Evolutionary conservation across 345 rosid genomes (phyloP).

Genomic region (Adansonia digitata): DNA sequence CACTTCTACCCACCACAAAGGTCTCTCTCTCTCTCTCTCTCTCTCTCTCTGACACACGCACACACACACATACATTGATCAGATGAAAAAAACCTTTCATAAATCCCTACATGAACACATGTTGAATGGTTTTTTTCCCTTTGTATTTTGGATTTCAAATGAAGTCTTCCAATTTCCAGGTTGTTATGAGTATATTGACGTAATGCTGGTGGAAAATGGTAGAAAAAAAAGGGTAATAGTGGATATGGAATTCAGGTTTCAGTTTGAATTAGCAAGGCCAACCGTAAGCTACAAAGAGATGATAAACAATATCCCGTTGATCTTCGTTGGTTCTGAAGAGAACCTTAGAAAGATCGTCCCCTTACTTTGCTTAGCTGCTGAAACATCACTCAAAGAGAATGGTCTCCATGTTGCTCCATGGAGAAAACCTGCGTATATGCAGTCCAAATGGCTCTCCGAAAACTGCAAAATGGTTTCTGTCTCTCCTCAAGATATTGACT

Average conservation of each 20-base stretch:
- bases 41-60: too few relatives aligned
- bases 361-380: slow-evolving; percentile 32
- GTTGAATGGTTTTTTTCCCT: neutral
- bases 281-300: slow-evolving; percentile 29
- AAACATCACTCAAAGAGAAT: slow-evolving; percentile 29
- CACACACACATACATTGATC: neutral
- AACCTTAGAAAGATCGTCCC: slow-evolving; percentile 25
- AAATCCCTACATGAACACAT: neutral
- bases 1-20: slow-evolving; percentile 12
- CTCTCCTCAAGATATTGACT: neutral
- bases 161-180: slow-evolving; percentile 23
- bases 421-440: slow-evolving; percentile 39
- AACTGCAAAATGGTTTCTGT: slow-evolving; percentile 25
- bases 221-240: slow-evolving; percentile 29
- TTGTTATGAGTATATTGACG: slow-evolving; percentile 33
- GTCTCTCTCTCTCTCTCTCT: neutral
- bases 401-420: slow-evolving; percentile 39
- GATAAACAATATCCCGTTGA: slow-evolving; percentile 23
- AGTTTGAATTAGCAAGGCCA: slow-evolving; percentile 44
- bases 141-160: neutral
- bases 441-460: slow-evolving; percentile 38
- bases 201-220: slow-evolving; percentile 20
- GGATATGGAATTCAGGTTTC: slow-evolving; percentile 37
- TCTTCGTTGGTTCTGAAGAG: slow-evolving; percentile 35
- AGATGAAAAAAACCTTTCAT: neutral